Evolutionary conservation across 208 protist genomes (phyloP).

Genomic region (Trypanosoma rangeli): DNA sequence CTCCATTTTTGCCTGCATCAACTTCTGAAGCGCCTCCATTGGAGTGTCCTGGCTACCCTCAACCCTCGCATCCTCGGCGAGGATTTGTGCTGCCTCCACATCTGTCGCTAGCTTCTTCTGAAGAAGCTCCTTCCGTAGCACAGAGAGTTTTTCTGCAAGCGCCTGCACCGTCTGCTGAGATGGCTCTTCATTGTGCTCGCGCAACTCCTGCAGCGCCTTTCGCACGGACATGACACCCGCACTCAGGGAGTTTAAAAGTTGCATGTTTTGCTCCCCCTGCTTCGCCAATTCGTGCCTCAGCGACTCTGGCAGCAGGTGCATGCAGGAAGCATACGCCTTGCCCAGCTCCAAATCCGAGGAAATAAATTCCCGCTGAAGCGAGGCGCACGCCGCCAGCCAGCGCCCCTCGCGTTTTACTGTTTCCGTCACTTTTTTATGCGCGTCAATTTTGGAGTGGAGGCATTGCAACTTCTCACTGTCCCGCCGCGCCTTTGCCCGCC

Average conservation of each 20-base stretch:
- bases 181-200: neutral
- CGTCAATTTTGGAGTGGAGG: constrained; percentile 35
- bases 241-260: constrained; percentile 7
- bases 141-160: constrained; percentile 5
- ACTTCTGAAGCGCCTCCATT: constrained; percentile 13
- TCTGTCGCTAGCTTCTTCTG: constrained; percentile 12
- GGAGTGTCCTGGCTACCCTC: neutral
- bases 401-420: constrained; percentile 5
- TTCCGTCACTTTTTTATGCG: constrained; percentile 33
- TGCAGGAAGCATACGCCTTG: constrained; percentile 20
- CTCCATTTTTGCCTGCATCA: constrained; percentile 22
- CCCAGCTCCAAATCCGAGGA: constrained; percentile 43
- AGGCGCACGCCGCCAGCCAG: constrained; percentile 17
- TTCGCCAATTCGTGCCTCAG: constrained; percentile 1
- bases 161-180: neutral
- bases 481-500: constrained; percentile 31
- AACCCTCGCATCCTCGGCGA: neutral
- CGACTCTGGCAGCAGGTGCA: constrained; percentile 13
- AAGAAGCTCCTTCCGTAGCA: constrained; percentile 10
- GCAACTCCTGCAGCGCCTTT: constrained; percentile 4
- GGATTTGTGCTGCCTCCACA: neutral
- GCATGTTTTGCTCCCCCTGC: constrained; percentile 3
- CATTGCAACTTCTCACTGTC: constrained; percentile 27
- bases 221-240: constrained; percentile 1
- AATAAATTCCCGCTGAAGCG: constrained; percentile 19